Evolutionary conservation across 2,329 filamentous ascomycete species (phyloP).

Genomic region (Stromatinia cepivora): DNA sequence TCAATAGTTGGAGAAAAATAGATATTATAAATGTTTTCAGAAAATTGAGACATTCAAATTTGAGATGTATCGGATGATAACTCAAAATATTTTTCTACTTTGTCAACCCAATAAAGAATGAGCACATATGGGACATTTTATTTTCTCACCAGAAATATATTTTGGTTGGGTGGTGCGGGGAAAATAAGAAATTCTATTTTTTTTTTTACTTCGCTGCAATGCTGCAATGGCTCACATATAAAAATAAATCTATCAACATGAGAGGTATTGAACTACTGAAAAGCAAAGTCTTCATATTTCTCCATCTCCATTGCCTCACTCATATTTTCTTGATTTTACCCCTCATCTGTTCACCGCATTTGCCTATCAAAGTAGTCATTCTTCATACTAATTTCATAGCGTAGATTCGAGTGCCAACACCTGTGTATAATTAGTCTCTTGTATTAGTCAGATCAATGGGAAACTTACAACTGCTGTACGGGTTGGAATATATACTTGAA

Average conservation of each 20-base stretch:
- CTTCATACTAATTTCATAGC: slow-evolving; percentile 29
- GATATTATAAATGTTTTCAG: not conserved
- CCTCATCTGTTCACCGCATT: not conserved
- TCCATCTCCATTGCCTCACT: not conserved
- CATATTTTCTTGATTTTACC: slow-evolving; percentile 6
- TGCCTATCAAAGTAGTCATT: not conserved
- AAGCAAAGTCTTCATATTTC: not conserved
- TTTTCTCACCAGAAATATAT: not conserved
- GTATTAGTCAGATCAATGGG: not conserved
- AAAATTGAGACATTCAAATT: not conserved
- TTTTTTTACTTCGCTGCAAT: slow-evolving; percentile 5
- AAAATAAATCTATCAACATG: slow-evolving; percentile 12
- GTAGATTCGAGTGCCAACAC: slow-evolving; percentile 44
- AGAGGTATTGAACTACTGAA: not conserved
- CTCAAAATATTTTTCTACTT: not conserved
- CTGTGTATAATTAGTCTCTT: slow-evolving; percentile 31
- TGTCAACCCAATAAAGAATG: not conserved
- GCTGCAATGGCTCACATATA: not conserved
- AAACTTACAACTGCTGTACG: slow-evolving; percentile 75
- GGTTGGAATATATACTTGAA: slow-evolving; percentile 86
- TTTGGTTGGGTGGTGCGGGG: not conserved
- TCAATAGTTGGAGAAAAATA: not conserved
- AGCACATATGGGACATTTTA: not conserved
- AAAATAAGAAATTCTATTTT: not conserved
- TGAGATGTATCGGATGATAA: not conserved